Evolutionary conservation across 768 basidiomycete genomes (phyloP).

Genomic region (Chlorophyllum brunneum): DNA sequence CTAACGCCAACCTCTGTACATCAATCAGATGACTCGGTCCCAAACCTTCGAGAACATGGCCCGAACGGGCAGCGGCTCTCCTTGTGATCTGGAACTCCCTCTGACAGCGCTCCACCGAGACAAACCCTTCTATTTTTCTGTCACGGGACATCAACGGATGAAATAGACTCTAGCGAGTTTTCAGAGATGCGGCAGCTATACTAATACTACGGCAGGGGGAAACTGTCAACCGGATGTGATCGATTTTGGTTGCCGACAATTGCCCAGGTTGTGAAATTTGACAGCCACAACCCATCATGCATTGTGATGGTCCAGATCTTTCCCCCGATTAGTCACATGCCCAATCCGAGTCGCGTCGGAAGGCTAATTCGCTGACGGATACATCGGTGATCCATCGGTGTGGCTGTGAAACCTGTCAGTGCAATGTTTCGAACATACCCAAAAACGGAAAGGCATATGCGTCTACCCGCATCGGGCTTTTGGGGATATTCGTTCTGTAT

Average conservation of each 20-base stretch:
- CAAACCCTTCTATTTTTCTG: background rate
- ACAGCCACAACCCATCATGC: background rate
- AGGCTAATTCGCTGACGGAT: conserved; percentile 10
- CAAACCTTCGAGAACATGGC: background rate
- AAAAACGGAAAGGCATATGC: background rate
- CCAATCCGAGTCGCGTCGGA: conserved; percentile 8
- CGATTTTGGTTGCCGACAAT: conserved; percentile 14
- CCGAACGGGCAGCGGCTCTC: background rate
- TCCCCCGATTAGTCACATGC: conserved; percentile 7
- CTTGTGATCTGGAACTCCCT: background rate
- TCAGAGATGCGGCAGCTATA: background rate
- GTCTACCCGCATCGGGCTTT: too few relatives aligned
- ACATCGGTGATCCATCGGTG: conserved; percentile 12
- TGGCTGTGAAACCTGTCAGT: conserved; percentile 10
- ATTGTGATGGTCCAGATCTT: conserved; percentile 1
- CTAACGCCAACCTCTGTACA: background rate
- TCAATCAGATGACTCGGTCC: background rate
- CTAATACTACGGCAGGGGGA: background rate
- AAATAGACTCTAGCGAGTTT: conserved; percentile 7
- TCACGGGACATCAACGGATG: conserved; percentile 12
- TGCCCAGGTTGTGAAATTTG: conserved; percentile 10
- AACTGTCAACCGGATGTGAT: conserved; percentile 5
- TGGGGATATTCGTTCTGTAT: background rate
- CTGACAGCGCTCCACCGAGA: background rate
- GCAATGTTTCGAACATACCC: conserved; percentile 11